Conservation (phyloP, 352 stramenopile species). For the Phytopythium boreale region DNA sequence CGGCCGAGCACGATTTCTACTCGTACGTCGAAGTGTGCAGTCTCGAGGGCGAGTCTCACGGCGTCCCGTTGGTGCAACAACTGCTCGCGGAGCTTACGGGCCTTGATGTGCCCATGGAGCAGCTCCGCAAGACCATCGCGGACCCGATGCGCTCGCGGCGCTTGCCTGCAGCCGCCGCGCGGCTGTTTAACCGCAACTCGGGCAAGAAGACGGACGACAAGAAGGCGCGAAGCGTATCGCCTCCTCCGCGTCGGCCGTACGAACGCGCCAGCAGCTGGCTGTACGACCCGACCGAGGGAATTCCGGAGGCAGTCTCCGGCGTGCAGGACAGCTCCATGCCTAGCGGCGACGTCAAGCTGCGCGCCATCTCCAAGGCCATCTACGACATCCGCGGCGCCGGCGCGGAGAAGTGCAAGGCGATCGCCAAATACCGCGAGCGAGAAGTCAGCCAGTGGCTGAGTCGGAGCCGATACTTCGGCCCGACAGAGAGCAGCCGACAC, state of each 20-base stretch:
- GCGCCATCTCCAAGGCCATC: constrained; percentile 69
- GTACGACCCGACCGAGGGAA: constrained; percentile 59
- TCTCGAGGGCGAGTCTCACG: constrained; percentile 15
- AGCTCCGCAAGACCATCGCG: constrained; percentile 5
- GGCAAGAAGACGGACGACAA: constrained; percentile 11
- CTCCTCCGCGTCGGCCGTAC: constrained; percentile 6
- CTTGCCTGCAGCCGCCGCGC: constrained; percentile 13
- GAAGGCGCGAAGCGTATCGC: constrained; percentile 8
- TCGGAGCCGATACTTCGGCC: constrained; percentile 77
- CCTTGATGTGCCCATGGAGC: constrained; percentile 9
- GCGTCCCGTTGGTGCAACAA: constrained; percentile 18
- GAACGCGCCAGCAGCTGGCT: constrained; percentile 54
- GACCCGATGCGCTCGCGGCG: constrained; percentile 2
- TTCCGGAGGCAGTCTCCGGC: constrained; percentile 12
- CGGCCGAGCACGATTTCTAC: constrained; percentile 42
- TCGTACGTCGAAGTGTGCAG: constrained; percentile 57
- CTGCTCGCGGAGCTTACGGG: constrained; percentile 21
- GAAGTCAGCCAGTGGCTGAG: constrained; percentile 46
- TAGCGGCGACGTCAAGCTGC: constrained; percentile 56
- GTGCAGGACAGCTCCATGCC: background rate
- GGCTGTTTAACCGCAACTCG: constrained; percentile 8
- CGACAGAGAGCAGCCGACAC: constrained; percentile 71
- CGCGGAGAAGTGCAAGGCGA: constrained; percentile 48
- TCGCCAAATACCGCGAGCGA: constrained; percentile 55
- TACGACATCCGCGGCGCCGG: constrained; percentile 70